Evolutionary conservation across 306 rosid species (phyloP).

Genomic region (Cucurbita argyrosperma): DNA sequence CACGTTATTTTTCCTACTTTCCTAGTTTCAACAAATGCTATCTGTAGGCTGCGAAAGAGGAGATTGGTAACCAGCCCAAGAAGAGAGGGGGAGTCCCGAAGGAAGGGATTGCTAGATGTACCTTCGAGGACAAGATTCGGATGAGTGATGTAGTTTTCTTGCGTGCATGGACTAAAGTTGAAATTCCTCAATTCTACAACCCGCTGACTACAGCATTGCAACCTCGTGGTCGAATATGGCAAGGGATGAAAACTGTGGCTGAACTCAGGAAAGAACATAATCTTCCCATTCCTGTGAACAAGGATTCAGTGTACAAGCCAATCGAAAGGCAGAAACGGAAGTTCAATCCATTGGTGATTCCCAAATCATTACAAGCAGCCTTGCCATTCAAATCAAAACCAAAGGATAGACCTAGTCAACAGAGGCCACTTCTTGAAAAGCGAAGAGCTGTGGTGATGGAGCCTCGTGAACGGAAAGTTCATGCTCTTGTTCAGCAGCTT

Average conservation of each 20-base stretch:
- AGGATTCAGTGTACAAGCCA: conserved; percentile 81
- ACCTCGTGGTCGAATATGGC: conserved; percentile 68
- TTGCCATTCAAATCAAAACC: conserved; percentile 78
- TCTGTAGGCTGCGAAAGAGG: conserved; percentile 82
- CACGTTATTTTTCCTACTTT: neutral
- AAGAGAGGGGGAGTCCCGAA: conserved; percentile 54
- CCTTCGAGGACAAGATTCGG: conserved; percentile 90
- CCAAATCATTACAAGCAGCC: conserved; percentile 45
- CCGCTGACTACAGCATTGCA: conserved; percentile 78
- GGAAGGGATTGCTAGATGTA: conserved; percentile 94
- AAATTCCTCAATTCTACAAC: conserved; percentile 64
- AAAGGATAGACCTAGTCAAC: conserved; percentile 35
- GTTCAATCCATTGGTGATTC: conserved; percentile 80
- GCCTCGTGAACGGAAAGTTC: conserved; percentile 50
- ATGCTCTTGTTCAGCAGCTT: conserved; percentile 51
- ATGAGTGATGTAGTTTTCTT: conserved; percentile 93
- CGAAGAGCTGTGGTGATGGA: conserved; percentile 71
- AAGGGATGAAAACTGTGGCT: conserved; percentile 83
- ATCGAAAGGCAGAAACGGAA: conserved; percentile 62
- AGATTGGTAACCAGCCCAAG: conserved; percentile 61
- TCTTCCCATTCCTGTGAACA: conserved; percentile 61
- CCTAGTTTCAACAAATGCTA: neutral
- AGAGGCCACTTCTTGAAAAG: conserved; percentile 31
- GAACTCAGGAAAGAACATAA: conserved; percentile 72
- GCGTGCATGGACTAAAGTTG: conserved; percentile 86